Evolutionary conservation across 345 rosid genomes (phyloP).

Genomic region (Conringia planisiliqua): DNA sequence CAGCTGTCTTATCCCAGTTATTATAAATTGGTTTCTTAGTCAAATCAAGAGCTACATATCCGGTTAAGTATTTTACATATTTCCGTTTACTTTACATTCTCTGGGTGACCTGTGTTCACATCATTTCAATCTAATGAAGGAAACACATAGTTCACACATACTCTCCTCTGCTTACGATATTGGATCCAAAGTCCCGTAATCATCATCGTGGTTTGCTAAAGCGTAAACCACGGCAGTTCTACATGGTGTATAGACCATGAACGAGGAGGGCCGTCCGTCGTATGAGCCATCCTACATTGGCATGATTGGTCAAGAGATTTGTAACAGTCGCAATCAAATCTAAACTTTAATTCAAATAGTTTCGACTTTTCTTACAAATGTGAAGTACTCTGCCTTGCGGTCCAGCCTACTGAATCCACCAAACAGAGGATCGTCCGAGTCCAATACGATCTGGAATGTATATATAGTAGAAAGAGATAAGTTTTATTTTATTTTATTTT

Average conservation of each 20-base stretch:
- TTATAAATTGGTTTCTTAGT: not conserved
- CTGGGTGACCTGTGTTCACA: not conserved
- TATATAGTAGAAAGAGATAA: not conserved
- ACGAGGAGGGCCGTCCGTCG: conserved; percentile 66
- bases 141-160: not conserved
- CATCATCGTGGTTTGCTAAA: conserved; percentile 39
- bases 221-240: conserved; percentile 90
- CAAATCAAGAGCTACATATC: not conserved
- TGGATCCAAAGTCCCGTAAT: conserved; percentile 6
- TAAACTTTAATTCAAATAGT: not conserved
- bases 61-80: conserved; percentile 6
- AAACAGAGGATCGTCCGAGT: conserved; percentile 75
- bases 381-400: conserved; percentile 65
- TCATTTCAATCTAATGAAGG: not conserved
- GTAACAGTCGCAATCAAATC: not conserved
- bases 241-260: conserved; percentile 77
- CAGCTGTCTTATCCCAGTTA: not conserved
- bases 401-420: conserved; percentile 73
- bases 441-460: conserved; percentile 61
- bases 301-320: conserved; percentile 10
- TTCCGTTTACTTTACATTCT: conserved; percentile 17
- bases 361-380: conserved; percentile 48
- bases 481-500: not conserved
- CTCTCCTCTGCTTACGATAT: conserved; percentile 3
- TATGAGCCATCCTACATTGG: conserved; percentile 69